These are phyloP conservation scores for Talaromyces sp. DNA, from an alignment of 2,329 filamentous ascomycete genomes.

Conservation along the genomic window DNA sequence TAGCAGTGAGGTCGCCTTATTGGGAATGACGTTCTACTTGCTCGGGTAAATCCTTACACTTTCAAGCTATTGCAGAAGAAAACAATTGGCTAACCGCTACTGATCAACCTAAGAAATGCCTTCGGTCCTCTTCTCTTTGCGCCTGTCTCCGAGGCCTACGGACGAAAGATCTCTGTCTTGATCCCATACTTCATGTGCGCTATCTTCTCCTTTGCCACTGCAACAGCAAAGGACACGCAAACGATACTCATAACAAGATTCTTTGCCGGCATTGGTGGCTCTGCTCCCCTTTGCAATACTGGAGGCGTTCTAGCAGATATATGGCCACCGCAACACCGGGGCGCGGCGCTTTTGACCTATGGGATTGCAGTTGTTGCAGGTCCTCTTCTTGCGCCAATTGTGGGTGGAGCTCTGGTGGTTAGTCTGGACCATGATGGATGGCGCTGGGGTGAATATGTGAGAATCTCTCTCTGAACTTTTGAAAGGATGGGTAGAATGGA, in stretches of 20 bases:
- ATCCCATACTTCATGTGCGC: conserved; percentile 7
- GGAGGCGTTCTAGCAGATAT: conserved; percentile 6
- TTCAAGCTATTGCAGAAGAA: no score
- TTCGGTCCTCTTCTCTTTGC: conserved; percentile 5
- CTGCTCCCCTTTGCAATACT: neutral
- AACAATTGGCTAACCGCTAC: neutral
- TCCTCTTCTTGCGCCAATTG: neutral
- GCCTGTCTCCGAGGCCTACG: conserved; percentile 6
- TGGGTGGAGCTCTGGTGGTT: neutral
- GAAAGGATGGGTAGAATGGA: no score
- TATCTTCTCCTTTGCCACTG: conserved; percentile 10
- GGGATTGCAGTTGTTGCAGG: conserved; percentile 4
- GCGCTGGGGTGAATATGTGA: conserved; percentile 1
- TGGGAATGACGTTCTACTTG: conserved; percentile 10
- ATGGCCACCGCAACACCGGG: conserved; percentile 7
- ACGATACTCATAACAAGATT: conserved; percentile 8
- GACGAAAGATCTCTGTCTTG: conserved; percentile 10
- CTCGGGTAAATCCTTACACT: neutral
- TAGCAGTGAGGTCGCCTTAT: neutral
- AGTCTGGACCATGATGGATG: conserved; percentile 6
- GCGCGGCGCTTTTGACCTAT: conserved; percentile 5
- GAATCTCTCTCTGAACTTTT: neutral
- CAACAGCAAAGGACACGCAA: conserved; percentile 8
- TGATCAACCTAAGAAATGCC: neutral
- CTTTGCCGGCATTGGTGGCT: conserved; percentile 3